Evolutionary conservation across 78 protist genomes (phyloP).

Genomic region (Cavenderia fasciculata): DNA sequence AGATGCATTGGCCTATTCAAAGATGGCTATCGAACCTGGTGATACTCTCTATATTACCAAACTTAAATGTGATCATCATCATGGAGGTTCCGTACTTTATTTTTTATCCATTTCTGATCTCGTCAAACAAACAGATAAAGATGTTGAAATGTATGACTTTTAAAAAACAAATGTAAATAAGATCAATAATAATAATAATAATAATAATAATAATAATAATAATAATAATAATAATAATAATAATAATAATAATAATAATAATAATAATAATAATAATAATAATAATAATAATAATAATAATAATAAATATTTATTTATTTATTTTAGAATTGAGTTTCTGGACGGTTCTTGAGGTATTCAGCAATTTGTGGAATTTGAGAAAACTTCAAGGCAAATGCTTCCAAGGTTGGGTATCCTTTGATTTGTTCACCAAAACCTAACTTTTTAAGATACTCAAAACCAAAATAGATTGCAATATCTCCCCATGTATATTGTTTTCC

Average conservation of each 20-base stretch:
- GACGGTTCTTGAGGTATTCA: conserved; percentile 19
- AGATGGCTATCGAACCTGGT: no score
- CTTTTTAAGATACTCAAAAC: neutral
- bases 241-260: conserved; percentile 1
- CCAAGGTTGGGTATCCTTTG: neutral
- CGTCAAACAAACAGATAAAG: no score
- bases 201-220: neutral
- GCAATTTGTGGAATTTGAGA: conserved; percentile 1
- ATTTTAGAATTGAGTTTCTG: conserved; percentile 49
- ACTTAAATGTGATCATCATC: no score
- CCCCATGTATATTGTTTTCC: conserved; percentile 16
- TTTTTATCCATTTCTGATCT: no score
- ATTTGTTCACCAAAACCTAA: neutral
- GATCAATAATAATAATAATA: no score
- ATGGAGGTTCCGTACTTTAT: no score
- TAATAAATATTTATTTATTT: no score
- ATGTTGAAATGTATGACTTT: no score
- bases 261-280: conserved; percentile 1
- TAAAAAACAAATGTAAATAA: no score
- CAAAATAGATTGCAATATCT: conserved; percentile 1
- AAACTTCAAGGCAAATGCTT: neutral
- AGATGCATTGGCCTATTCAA: no score
- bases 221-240: conserved; percentile 1
- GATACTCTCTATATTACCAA: no score
- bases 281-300: conserved; percentile 4